Conservation (phyloP, 495 filamentous ascomycete genomes). For the Xylaria telfairii region DNA sequence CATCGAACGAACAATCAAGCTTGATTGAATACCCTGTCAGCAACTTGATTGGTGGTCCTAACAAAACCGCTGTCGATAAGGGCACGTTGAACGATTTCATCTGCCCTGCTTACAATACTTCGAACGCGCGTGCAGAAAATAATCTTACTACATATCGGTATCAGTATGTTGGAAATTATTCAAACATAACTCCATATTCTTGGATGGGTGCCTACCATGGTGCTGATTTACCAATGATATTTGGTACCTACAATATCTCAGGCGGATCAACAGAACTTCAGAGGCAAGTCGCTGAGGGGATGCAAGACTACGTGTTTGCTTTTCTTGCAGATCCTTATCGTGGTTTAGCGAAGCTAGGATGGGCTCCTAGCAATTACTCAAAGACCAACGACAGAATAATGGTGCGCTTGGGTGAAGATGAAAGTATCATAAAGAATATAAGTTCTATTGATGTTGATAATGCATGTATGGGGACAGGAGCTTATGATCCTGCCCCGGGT, state of each 20-base stretch:
- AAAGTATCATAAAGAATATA: conserved; percentile 27
- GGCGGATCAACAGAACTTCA: conserved; percentile 42
- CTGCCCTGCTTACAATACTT: conserved; percentile 47
- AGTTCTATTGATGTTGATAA: conserved; percentile 33
- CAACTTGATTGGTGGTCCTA: conserved; percentile 42
- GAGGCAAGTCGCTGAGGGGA: conserved; percentile 42
- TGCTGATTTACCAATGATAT: conserved; percentile 53
- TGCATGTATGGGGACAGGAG: conserved; percentile 32
- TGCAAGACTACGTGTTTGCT: conserved; percentile 53
- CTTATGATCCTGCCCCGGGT: conserved; percentile 25
- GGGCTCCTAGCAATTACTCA: conserved; percentile 17
- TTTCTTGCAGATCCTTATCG: conserved; percentile 51
- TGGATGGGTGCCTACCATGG: conserved; percentile 62
- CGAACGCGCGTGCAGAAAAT: conserved; percentile 28
- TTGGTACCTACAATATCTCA: conserved; percentile 47
- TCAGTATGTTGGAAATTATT: conserved; percentile 56
- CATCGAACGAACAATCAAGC: conserved; percentile 48
- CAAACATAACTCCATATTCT: conserved; percentile 46
- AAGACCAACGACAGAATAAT: conserved; percentile 19
- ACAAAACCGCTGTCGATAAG: conserved; percentile 38
- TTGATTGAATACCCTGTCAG: conserved; percentile 43
- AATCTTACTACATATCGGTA: conserved; percentile 56
- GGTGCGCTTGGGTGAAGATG: conserved; percentile 28
- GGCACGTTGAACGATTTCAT: conserved; percentile 42
- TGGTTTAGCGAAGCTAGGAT: conserved; percentile 39